Evolutionary conservation across 257 asterid genomes (phyloP), one percentile per base, ranked within the genome.

Genomic region (Vinca minor): DNA sequence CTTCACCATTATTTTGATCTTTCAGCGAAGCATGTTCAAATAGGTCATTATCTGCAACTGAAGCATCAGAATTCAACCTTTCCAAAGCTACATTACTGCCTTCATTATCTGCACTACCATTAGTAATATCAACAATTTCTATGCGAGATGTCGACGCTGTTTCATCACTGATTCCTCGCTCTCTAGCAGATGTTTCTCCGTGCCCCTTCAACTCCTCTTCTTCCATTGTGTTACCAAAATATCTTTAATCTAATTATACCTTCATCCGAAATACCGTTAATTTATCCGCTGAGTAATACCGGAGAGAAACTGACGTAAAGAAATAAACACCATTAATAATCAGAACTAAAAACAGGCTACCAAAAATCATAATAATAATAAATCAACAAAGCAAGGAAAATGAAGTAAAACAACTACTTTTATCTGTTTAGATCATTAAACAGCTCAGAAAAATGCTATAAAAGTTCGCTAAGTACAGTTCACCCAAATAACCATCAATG

Each of bases 11-110:
- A 64, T 73, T 89, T 71, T 75, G 87, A 71, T 88, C 93, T 76
- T 86, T 80, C 73, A 92, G 73, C 5, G 94, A 72, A 73, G 87
- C 91, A 26, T 72, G 88, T 75, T 85, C 98, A 76, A 89, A 87
- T 28, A 72, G 72, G 63, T 74, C 87, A 74, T 78, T 88, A 9
- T 77, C 85, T 55, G 63, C 74, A 74, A 57, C 71, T 53, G 83
- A 64, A 77, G 71, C 72, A 70, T 71, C 75, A 54, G 89, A 55
- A 74, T 63, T 78, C 62, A 57, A 74, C 71, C 84, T 85, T 76
- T 74, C 68, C 55, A 70, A 72, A 76, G 57, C 79, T 69, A 35
- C 70, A 70, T 65, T 77, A 70, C 73, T 66, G 65, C 63, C 77
- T 53, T 62, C 76, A 69, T 54, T 73, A 71, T 80, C 82, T 39